phyloP scores from a whole-genome alignment of 257 asterid species.

The Nicotiana undulata region DNA sequence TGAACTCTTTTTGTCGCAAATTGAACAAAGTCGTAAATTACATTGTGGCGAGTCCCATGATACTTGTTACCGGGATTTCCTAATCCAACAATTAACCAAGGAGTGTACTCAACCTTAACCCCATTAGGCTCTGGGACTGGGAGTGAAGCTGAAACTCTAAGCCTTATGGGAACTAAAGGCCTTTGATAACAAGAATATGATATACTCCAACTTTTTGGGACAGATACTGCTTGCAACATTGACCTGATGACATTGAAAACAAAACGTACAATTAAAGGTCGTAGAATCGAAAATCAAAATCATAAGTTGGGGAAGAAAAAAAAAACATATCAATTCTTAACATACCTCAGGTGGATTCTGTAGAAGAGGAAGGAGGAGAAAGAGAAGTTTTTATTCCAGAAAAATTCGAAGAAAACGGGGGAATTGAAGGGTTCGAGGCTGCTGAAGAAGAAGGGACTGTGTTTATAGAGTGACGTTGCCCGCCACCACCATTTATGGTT shows the following conservation, averaged over 20 bases:
- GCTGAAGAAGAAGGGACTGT: neutral
- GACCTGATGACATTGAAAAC: neutral
- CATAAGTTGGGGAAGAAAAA: neutral
- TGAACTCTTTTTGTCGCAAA: no score
- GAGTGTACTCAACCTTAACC: conserved; percentile 71
- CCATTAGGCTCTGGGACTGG: conserved; percentile 42
- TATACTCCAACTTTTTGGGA: conserved; percentile 30
- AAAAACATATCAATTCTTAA: neutral
- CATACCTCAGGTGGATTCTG: neutral
- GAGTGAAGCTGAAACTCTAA: conserved; percentile 53
- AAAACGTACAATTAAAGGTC: neutral
- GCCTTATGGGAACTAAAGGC: conserved; percentile 28
- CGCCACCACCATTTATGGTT: neutral
- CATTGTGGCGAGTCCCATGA: conserved; percentile 98
- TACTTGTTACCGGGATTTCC: conserved; percentile 97
- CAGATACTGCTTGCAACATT: conserved; percentile 57
- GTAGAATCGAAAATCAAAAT: neutral
- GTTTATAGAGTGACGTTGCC: neutral
- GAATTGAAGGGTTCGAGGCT: neutral
- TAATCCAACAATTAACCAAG: conserved; percentile 95
- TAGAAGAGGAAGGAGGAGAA: neutral
- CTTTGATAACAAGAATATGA: conserved; percentile 36
- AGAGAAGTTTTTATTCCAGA: neutral
- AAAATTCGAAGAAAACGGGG: no score
- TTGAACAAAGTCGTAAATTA: conserved; percentile 27